Percentiles rank a stretch among this genome's conserved stretches.
These are phyloP conservation scores for Hypoxylon sp. DNA, from an alignment of 2,329 filamentous ascomycete species.

Conservation along the genomic window DNA sequence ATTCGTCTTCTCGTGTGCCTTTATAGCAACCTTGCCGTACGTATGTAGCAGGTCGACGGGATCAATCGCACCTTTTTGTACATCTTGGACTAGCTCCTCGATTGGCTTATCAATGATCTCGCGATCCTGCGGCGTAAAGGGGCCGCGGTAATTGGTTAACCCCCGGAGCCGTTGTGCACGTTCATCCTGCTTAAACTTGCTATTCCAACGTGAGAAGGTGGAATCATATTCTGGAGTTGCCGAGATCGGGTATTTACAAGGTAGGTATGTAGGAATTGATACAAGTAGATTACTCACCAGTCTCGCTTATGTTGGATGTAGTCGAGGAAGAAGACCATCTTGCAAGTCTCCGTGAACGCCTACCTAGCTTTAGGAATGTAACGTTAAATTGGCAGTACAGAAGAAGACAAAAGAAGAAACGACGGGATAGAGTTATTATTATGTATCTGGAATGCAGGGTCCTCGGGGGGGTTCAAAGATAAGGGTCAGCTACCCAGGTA, in stretches of 20 bases:
- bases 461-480: constrained; percentile 17
- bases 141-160: constrained; percentile 74
- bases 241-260: constrained; percentile 20
- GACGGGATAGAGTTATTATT: constrained; percentile 23
- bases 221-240: constrained; percentile 3
- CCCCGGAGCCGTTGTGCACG: constrained; percentile 76
- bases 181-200: constrained; percentile 83
- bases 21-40: constrained; percentile 87
- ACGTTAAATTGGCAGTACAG: constrained; percentile 8
- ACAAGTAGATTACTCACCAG: constrained; percentile 66
- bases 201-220: constrained; percentile 57
- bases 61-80: constrained; percentile 75
- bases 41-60: constrained; percentile 82
- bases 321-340: constrained; percentile 60
- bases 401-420: constrained; percentile 3
- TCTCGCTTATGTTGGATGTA: constrained; percentile 79
- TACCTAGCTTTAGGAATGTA: constrained; percentile 2
- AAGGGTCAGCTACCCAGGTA: constrained; percentile 25
- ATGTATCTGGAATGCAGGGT: constrained; percentile 34
- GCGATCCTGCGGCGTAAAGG: constrained; percentile 74
- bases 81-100: constrained; percentile 79
- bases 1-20: constrained; percentile 88
- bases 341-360: constrained; percentile 7
- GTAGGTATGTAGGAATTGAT: neutral
- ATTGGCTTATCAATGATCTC: constrained; percentile 80